phyloP scores from a whole-genome alignment of 352 stramenopile genomes.

The Thalassiosira mediterranea region DNA sequence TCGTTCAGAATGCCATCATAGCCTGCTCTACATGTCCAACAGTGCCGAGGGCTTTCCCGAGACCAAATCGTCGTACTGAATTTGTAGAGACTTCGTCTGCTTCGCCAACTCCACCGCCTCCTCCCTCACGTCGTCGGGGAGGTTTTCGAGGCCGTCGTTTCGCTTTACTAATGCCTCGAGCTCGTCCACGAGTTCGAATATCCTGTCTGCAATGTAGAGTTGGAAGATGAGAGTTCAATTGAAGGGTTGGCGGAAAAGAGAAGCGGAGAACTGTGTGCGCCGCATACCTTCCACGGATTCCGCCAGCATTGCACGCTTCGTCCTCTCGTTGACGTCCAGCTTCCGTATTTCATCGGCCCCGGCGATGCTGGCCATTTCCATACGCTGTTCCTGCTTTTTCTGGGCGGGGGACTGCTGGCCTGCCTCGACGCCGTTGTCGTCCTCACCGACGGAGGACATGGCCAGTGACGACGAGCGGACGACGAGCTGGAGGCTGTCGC shows the following conservation, averaged over 20 bases:
- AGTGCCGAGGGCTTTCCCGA: conserved; percentile 55
- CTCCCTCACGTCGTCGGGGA: conserved; percentile 29
- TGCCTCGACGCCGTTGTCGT: neutral
- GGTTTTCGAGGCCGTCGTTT: conserved; percentile 36
- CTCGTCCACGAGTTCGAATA: conserved; percentile 59
- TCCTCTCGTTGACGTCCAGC: conserved; percentile 58
- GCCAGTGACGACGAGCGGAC: neutral
- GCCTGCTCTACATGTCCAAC: conserved; percentile 23
- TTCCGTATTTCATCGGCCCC: conserved; percentile 50
- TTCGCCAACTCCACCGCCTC: conserved; percentile 51
- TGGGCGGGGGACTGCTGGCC: conserved; percentile 15
- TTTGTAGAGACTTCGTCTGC: conserved; percentile 59
- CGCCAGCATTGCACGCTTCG: conserved; percentile 70
- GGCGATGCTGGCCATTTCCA: conserved; percentile 46
- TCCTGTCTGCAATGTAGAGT: conserved; percentile 35
- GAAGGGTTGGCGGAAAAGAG: neutral
- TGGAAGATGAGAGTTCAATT: neutral
- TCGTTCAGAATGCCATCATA: neutral
- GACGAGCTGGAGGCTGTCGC: too few relatives aligned
- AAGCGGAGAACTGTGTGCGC: neutral
- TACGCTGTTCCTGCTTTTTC: conserved; percentile 41
- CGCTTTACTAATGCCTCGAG: conserved; percentile 51
- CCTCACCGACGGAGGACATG: neutral
- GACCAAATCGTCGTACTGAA: conserved; percentile 62
- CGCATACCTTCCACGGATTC: conserved; percentile 54